Percentiles rank a stretch among this genome's conserved stretches.
Evolutionary conservation across 371 early-diverging fungal species (phyloP).

Genomic region (Mucor lusitanicus): DNA sequence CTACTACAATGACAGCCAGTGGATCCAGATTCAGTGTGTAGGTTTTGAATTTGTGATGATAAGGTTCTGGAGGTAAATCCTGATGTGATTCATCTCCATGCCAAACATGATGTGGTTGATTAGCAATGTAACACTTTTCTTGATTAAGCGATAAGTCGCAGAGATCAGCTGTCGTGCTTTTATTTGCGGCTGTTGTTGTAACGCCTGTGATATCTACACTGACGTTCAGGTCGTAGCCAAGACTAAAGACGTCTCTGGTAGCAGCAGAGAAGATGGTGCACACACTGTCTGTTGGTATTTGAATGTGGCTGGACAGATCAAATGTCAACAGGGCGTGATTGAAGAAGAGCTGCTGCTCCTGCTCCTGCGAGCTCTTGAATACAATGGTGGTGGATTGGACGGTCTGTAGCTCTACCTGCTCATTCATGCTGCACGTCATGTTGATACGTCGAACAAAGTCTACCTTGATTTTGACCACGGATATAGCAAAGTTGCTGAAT

Average conservation of each 20-base stretch:
- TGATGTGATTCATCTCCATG: neutral
- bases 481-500: neutral
- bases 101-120: neutral
- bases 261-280: constrained; percentile 1
- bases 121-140: neutral
- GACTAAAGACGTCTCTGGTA: constrained; percentile 4
- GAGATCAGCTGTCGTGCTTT: neutral
- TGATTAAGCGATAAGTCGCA: neutral
- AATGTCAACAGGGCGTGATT: constrained; percentile 4
- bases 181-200: neutral
- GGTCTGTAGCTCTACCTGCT: neutral
- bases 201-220: constrained; percentile 5
- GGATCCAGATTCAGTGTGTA: constrained; percentile 8
- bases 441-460: constrained; percentile 1
- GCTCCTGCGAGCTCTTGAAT: constrained; percentile 1
- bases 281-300: constrained; percentile 1
- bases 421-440: constrained; percentile 17
- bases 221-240: constrained; percentile 3
- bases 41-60: constrained; percentile 2
- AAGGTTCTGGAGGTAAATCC: neutral
- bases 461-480: neutral
- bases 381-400: neutral
- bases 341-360: neutral
- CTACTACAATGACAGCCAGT: neutral
- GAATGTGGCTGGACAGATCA: constrained; percentile 5